Evolutionary conservation across 1,284 basidiomycete species (phyloP).

Genomic region (Ustilago trichophora): DNA sequence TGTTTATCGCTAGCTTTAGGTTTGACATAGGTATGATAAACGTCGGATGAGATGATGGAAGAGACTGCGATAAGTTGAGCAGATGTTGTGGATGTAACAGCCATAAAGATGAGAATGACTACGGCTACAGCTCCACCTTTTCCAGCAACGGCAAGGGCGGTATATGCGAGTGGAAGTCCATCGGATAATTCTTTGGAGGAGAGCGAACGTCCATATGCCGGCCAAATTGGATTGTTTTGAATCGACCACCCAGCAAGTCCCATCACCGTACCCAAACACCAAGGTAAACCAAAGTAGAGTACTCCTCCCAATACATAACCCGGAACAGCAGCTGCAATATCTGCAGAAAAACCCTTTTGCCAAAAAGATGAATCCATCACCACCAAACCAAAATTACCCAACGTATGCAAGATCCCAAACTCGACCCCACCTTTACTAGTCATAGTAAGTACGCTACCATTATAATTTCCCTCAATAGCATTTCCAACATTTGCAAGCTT

Average conservation of each 20-base stretch:
- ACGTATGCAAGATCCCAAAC: slow-evolving; percentile 58
- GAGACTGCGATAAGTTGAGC: slow-evolving; percentile 60
- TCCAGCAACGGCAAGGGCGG: slow-evolving; percentile 50
- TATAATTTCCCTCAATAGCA: slow-evolving; percentile 72
- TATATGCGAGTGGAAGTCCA: slow-evolving; percentile 54
- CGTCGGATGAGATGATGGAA: slow-evolving; percentile 52
- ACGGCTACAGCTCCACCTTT: slow-evolving; percentile 60
- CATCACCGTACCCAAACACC: slow-evolving; percentile 56
- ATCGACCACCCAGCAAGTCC: slow-evolving; percentile 51
- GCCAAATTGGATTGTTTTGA: slow-evolving; percentile 52
- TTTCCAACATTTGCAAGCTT: slow-evolving; percentile 26
- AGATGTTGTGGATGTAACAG: slow-evolving; percentile 52
- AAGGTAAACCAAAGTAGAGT: slow-evolving; percentile 62
- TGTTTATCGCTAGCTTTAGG: slow-evolving; percentile 40
- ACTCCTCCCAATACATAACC: slow-evolving; percentile 60
- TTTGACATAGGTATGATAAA: slow-evolving; percentile 58
- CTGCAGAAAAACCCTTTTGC: slow-evolving; percentile 60
- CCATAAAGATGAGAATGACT: slow-evolving; percentile 59
- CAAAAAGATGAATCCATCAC: slow-evolving; percentile 56
- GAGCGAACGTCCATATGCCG: slow-evolving; percentile 46
- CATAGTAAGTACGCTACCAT: slow-evolving; percentile 78
- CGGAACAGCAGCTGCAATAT: slow-evolving; percentile 53
- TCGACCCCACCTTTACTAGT: slow-evolving; percentile 76
- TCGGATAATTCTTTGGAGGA: slow-evolving; percentile 38
- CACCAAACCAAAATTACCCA: slow-evolving; percentile 61